Base-by-base conservation (phyloP, 2,329 filamentous ascomycete genomes). In the Sporothrix luriei region DNA sequence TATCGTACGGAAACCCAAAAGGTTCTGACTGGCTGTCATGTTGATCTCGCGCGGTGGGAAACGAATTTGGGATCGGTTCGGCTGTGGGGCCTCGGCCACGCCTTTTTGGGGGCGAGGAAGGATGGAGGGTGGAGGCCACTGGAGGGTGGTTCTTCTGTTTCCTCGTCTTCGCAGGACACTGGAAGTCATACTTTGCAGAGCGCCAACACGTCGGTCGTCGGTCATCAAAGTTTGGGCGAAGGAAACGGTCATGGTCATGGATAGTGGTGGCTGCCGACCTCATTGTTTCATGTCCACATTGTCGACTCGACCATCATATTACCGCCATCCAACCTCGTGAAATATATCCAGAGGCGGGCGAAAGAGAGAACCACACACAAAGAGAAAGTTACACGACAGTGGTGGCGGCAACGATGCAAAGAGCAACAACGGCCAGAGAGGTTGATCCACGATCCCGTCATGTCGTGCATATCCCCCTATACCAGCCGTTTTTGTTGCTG, bases 401-500 rank as follows among this genome's bases (percentile, higher is more conserved):
- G 10, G 54, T 57, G 55, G 55, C 19, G 55, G 55, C 38, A 61
- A 61, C 14, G 33, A 24, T 13, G 40, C 40, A 43, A 33, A 43
- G 40, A 43, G 40, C 40, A 13, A 3, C 13, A 62, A 61, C 55
- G 57, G 38, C 38, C 38, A 62, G 38, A 62, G 38, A 62, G 38
- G 33, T 43, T 14, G 33, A 43, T 4, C 4, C 46, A 46, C 38
- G 38, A 46, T 2, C n/a, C n/a, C 24, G 38, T 46, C 40, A 14
- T 62, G 57, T 62, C 57, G 57, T 62, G 46, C 61, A 62, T 29
- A 48, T 64, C 59, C 3, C 55, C 43, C 24, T 48, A n/a, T 62
- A n/a, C 59, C 29, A 64, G 59, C 24, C 59, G 21, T 62, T 26
- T 26, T 29, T 62, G 24, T 19, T 48, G 10, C 43, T 64, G 14